Conservation (phyloP, 495 filamentous ascomycete species). For the Talaromyces nanjingensis region DNA sequence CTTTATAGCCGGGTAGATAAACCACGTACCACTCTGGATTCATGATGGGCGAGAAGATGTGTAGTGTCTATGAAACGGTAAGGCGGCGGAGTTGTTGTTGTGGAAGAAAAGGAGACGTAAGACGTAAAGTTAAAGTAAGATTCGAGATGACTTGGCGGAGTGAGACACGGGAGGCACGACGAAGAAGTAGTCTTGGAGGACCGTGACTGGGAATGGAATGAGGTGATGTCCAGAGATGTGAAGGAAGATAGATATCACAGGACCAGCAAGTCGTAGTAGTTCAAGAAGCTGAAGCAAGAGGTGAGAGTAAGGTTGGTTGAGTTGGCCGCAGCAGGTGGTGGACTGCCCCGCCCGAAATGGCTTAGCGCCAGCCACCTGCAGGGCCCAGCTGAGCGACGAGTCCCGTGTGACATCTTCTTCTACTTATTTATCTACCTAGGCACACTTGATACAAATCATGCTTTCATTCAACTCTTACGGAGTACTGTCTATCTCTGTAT, state of each 20-base stretch:
- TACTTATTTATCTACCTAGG: neutral
- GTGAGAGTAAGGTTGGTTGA: conserved; percentile 5
- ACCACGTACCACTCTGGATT: conserved; percentile 88
- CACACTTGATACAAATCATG: neutral
- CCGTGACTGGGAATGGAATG: neutral
- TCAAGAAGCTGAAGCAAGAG: neutral
- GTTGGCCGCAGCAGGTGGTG: conserved; percentile 1
- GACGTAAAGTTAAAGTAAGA: neutral
- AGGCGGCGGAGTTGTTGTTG: neutral
- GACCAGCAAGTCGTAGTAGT: neutral
- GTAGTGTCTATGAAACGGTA: neutral
- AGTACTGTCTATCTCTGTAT: too few relatives aligned
- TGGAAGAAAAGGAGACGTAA: conserved; percentile 1
- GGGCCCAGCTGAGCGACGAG: conserved; percentile 1
- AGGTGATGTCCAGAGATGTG: neutral
- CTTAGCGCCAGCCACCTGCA: conserved; percentile 9
- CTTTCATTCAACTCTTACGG: neutral
- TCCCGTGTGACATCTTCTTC: neutral
- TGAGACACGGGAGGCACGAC: conserved; percentile 4
- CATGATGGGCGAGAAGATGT: conserved; percentile 51
- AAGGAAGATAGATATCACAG: neutral
- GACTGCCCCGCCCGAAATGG: neutral
- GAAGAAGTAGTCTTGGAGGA: neutral
- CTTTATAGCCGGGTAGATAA: conserved; percentile 3
- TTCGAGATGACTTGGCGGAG: neutral